Percentiles rank a stretch among this genome's conserved stretches.
Evolutionary conservation across 139 green algal genomes (phyloP).

Genomic region (Auxenochlorella pyrenoidosa): DNA sequence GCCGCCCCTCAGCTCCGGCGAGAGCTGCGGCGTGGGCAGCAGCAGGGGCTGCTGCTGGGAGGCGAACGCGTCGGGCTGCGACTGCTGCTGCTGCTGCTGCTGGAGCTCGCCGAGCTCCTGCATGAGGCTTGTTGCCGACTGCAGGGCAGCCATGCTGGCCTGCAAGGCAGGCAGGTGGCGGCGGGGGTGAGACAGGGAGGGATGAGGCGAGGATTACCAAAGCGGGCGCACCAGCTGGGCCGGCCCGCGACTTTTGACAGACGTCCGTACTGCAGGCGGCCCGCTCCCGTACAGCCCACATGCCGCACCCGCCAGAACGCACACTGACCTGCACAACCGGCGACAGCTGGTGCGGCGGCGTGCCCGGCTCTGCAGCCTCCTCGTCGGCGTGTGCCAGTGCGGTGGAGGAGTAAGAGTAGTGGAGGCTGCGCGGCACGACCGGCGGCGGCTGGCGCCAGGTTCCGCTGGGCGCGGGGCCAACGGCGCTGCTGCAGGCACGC

Average conservation of each 20-base stretch:
- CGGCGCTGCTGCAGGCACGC: no score
- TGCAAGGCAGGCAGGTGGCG: not conserved
- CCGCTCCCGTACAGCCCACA: no score
- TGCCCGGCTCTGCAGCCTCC: not conserved
- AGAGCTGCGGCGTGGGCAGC: not conserved
- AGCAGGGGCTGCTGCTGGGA: not conserved
- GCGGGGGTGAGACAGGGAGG: not conserved
- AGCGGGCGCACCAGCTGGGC: no score
- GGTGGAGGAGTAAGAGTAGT: constrained; percentile 22
- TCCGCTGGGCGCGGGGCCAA: not conserved
- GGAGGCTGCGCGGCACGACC: not conserved
- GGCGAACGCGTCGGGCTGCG: not conserved
- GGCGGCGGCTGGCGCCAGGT: not conserved
- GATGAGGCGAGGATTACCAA: no score
- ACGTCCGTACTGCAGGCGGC: no score
- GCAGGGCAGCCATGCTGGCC: constrained; percentile 26
- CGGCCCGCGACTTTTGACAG: no score
- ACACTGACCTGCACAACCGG: not conserved
- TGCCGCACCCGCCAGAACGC: not conserved
- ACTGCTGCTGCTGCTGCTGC: not conserved
- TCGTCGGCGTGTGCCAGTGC: not conserved
- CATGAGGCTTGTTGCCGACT: constrained; percentile 15
- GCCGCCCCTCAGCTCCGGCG: not conserved
- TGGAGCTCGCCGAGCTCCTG: not conserved
- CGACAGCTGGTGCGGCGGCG: not conserved